Evolutionary conservation across 495 filamentous ascomycete species (phyloP).

Genomic region (Aspergillus nanangensis): DNA sequence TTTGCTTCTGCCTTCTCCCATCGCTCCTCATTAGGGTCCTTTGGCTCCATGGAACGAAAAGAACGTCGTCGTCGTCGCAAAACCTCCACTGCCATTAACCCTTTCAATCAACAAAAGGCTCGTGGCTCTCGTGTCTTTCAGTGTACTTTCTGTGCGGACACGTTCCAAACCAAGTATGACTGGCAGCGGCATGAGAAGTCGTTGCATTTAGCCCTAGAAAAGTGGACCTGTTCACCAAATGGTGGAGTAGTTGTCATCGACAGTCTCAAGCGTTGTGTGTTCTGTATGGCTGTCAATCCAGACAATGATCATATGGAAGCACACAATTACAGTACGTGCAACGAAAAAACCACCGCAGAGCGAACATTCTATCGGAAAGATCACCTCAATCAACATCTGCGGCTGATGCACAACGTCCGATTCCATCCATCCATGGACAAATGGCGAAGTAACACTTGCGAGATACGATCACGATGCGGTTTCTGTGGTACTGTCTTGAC

Average conservation of each 20-base stretch:
- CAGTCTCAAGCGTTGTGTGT: conserved; percentile 56
- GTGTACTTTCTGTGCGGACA: conserved; percentile 90
- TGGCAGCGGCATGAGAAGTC: conserved; percentile 91
- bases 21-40: conserved; percentile 58
- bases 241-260: conserved; percentile 40
- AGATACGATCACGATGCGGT: conserved; percentile 69
- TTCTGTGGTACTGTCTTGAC: conserved; percentile 64
- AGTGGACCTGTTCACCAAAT: conserved; percentile 76
- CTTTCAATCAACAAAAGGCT: conserved; percentile 36
- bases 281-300: conserved; percentile 65
- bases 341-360: conserved; percentile 65
- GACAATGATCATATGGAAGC: conserved; percentile 65
- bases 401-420: conserved; percentile 72
- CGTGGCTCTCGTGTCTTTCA: conserved; percentile 57
- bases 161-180: conserved; percentile 85
- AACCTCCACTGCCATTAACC: conserved; percentile 40
- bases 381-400: conserved; percentile 79
- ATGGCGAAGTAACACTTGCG: conserved; percentile 70
- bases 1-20: conserved; percentile 70
- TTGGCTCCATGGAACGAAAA: conserved; percentile 63
- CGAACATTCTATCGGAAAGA: conserved; percentile 87
- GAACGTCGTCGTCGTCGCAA: conserved; percentile 69
- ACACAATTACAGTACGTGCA: conserved; percentile 72
- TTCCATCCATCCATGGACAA: conserved; percentile 68
- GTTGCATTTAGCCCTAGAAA: conserved; percentile 75